Conservation (phyloP, 176 grass and related monocot genomes). For the Juncus effusus region DNA sequence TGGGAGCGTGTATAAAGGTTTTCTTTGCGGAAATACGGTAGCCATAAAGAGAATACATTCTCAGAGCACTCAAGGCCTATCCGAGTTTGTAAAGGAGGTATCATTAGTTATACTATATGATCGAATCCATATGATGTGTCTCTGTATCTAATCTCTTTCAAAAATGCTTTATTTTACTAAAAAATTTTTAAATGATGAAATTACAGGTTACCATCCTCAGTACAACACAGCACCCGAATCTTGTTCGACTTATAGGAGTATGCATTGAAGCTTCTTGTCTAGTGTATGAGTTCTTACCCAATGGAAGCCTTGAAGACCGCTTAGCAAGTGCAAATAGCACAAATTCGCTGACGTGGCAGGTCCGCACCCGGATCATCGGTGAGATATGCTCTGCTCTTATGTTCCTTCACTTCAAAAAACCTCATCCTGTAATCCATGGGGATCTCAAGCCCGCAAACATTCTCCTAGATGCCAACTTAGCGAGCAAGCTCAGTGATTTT, state of each 20-base stretch:
- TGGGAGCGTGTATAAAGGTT: conserved; percentile 66
- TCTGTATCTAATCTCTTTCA: too few relatives aligned
- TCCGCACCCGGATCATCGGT: conserved; percentile 38
- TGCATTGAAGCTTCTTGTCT: conserved; percentile 44
- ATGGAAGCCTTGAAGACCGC: conserved; percentile 44
- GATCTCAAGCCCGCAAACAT: conserved; percentile 67
- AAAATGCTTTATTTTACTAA: too few relatives aligned
- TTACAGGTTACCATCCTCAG: conserved; percentile 42
- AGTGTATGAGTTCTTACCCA: conserved; percentile 59
- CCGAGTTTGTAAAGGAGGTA: conserved; percentile 63
- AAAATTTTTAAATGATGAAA: too few relatives aligned
- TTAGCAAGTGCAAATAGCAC: conserved; percentile 17
- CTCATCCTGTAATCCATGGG: conserved; percentile 52
- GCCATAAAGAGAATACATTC: conserved; percentile 67
- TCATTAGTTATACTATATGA: neutral
- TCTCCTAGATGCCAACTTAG: conserved; percentile 40
- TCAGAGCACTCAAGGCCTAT: conserved; percentile 40
- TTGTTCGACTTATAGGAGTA: conserved; percentile 58
- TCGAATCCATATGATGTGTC: too few relatives aligned
- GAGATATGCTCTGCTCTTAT: conserved; percentile 52
- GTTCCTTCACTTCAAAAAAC: conserved; percentile 54
- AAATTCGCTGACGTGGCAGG: conserved; percentile 42
- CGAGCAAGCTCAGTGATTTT: conserved; percentile 47
- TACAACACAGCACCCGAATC: conserved; percentile 48
- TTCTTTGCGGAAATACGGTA: conserved; percentile 47